These are phyloP conservation scores for Spatholobus suberectus DNA, from an alignment of 306 rosid species.

Conservation along the genomic window DNA sequence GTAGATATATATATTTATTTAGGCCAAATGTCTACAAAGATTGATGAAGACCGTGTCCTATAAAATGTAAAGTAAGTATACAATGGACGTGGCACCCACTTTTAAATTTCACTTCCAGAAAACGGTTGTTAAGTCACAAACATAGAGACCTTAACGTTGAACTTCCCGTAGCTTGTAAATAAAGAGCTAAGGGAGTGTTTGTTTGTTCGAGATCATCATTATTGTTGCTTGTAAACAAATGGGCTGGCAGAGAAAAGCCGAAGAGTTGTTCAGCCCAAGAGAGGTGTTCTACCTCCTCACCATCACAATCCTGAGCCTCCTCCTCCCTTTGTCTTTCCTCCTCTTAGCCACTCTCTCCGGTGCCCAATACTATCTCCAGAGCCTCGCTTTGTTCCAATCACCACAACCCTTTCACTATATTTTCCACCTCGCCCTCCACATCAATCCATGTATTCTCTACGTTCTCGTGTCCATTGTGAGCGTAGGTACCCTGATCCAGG, in stretches of 20 bases:
- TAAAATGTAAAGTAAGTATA: slow-evolving; percentile 48
- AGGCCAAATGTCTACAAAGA: background rate
- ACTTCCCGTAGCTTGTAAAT: slow-evolving; percentile 44
- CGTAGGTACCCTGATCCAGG: slow-evolving; percentile 58
- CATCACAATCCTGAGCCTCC: slow-evolving; percentile 65
- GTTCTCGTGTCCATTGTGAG: slow-evolving; percentile 58
- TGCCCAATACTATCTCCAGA: slow-evolving; percentile 50
- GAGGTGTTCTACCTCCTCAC: slow-evolving; percentile 64
- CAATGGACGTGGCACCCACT: slow-evolving; percentile 75
- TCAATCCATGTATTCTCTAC: slow-evolving; percentile 63
- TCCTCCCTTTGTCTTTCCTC: slow-evolving; percentile 82
- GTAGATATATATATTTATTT: background rate
- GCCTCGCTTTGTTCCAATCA: background rate
- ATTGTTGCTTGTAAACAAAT: slow-evolving; percentile 28
- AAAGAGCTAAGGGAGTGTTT: background rate
- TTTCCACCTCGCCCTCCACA: slow-evolving; percentile 40
- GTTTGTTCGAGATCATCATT: background rate
- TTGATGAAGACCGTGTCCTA: slow-evolving; percentile 37
- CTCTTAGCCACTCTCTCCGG: slow-evolving; percentile 66
- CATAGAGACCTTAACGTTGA: slow-evolving; percentile 23
- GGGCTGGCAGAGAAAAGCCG: slow-evolving; percentile 49
- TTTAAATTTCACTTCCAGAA: slow-evolving; percentile 17
- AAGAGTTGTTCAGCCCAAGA: slow-evolving; percentile 46
- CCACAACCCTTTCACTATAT: slow-evolving; percentile 25
- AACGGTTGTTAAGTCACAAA: slow-evolving; percentile 41